Evolutionary conservation across 306 rosid genomes (phyloP).

Genomic region (Bauhinia variegata): DNA sequence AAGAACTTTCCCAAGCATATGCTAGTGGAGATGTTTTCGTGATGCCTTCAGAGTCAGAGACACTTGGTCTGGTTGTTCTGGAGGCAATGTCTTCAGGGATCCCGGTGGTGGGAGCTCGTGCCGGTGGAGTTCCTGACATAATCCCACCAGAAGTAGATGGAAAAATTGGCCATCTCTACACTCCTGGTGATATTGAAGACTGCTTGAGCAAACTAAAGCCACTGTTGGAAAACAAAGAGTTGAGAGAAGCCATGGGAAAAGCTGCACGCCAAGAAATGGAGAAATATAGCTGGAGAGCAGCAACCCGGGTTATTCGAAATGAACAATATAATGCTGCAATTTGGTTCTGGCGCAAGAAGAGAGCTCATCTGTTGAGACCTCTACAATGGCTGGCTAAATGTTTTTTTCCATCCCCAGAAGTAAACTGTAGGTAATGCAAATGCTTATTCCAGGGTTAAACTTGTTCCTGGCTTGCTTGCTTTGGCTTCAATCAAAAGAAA

Average conservation of each 20-base stretch:
- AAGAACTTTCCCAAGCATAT: constrained; percentile 94
- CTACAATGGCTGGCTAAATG: constrained; percentile 74
- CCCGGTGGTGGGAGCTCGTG: constrained; percentile 93
- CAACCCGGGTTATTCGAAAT: constrained; percentile 73
- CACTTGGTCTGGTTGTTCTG: constrained; percentile 91
- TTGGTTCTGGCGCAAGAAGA: constrained; percentile 97
- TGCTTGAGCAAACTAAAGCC: constrained; percentile 81
- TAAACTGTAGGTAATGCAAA: constrained; percentile 53
- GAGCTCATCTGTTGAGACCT: constrained; percentile 71
- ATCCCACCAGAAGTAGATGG: constrained; percentile 88
- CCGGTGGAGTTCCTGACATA: constrained; percentile 94
- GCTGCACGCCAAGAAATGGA: constrained; percentile 92
- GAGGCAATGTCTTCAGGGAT: constrained; percentile 98
- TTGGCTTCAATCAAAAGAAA: constrained; percentile 47
- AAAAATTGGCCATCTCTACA: constrained; percentile 73
- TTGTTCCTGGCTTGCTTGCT: constrained; percentile 39
- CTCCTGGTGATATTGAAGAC: constrained; percentile 73
- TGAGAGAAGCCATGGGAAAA: constrained; percentile 77
- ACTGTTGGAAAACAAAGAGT: constrained; percentile 59
- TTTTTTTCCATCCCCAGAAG: constrained; percentile 66
- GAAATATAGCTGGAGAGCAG: constrained; percentile 92
- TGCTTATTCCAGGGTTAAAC: constrained; percentile 23
- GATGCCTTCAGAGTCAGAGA: constrained; percentile 98
- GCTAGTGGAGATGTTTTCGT: constrained; percentile 91
- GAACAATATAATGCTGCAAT: constrained; percentile 91